Evolutionary conservation across 2,329 filamentous ascomycete species (phyloP), one percentile per base, ranked within the genome.

Genomic region (Erysiphe pulchra): DNA sequence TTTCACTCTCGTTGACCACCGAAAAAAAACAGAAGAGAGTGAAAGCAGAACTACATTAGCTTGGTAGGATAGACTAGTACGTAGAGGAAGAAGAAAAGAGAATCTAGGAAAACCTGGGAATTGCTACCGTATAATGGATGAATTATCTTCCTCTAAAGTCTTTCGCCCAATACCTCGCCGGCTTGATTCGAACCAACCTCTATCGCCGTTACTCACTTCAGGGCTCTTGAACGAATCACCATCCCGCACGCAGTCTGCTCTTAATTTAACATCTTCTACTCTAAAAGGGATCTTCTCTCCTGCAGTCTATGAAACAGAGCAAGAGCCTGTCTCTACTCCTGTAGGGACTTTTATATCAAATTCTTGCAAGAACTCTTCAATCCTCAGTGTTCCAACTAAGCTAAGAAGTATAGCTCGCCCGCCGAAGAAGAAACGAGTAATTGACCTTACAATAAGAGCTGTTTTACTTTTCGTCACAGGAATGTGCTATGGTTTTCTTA

Each of bases 221-320:
- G 20, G 20, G 3, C 20, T 77, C 48, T 64, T 78, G 46, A 77
- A 74, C 32, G 70, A 71, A 31, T 71, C 73, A 4, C 80, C 77
- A 1, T 65, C 52, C 30, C 75, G 82, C 48, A 80, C 77, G 20
- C 75, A 79, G 51, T 93, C 84, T 10, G 72, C 84, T 47, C 66
- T 85, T 56, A 92, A 94, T 58, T 69, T 98, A 49, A 93, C 84
- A 4, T 78, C 81, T 10, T 86, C 84, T 2, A 93, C 90, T 0
- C 71, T 98, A 5, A 81, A 80, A 53, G 87, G 90, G 46, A 98
- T 98, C 55, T 98, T 92, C 65, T 77, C 76, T 11, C 75, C 75
- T 7, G 72, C 73, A 0, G 68, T 70, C 31, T 70, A 71, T 47
- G 65, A 70, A 40, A 61, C 61, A 50, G 62, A 69, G 52, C 60